Percentiles rank a stretch among this genome's conserved stretches.
These are phyloP conservation scores for Sphagnum contortum DNA, from an alignment of 225 moss, liverwort and hornwort species.

Conservation along the genomic window DNA sequence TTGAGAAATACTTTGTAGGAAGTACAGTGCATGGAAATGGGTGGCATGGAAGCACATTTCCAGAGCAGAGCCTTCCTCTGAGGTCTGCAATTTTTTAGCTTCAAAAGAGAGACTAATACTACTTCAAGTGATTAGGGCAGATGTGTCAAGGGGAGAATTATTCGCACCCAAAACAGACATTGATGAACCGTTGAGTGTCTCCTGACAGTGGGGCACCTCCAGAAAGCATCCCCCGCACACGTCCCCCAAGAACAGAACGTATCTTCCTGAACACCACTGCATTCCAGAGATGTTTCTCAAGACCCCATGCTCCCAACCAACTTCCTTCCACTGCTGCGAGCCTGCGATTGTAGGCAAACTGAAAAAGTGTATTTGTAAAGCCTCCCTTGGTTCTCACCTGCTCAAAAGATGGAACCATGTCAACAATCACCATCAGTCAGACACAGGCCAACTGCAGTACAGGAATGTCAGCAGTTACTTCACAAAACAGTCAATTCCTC, in stretches of 20 bases:
- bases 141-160: too few relatives aligned
- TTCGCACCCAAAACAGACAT: slow-evolving; percentile 80
- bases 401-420: not conserved
- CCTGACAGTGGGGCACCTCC: slow-evolving; percentile 91
- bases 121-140: too few relatives aligned
- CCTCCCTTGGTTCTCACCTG: slow-evolving; percentile 87
- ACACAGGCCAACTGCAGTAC: not conserved
- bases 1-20: too few relatives aligned
- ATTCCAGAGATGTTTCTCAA: slow-evolving; percentile 69
- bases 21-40: too few relatives aligned
- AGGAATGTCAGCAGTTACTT: not conserved
- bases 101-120: too few relatives aligned
- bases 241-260: slow-evolving; percentile 81
- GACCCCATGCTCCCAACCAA: slow-evolving; percentile 87
- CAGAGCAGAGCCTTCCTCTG: too few relatives aligned
- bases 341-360: slow-evolving; percentile 77
- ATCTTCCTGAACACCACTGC: slow-evolving; percentile 80
- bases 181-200: slow-evolving; percentile 97
- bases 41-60: too few relatives aligned
- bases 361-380: slow-evolving; percentile 59
- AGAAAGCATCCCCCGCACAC: slow-evolving; percentile 76
- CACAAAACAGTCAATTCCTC: not conserved
- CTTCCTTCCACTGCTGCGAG: slow-evolving; percentile 71
- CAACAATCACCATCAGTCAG: not conserved
- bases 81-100: too few relatives aligned